Evolutionary conservation across 352 stramenopile species (phyloP), one percentile per base, ranked within the genome.

Genomic region (Blastocystis sp.): DNA sequence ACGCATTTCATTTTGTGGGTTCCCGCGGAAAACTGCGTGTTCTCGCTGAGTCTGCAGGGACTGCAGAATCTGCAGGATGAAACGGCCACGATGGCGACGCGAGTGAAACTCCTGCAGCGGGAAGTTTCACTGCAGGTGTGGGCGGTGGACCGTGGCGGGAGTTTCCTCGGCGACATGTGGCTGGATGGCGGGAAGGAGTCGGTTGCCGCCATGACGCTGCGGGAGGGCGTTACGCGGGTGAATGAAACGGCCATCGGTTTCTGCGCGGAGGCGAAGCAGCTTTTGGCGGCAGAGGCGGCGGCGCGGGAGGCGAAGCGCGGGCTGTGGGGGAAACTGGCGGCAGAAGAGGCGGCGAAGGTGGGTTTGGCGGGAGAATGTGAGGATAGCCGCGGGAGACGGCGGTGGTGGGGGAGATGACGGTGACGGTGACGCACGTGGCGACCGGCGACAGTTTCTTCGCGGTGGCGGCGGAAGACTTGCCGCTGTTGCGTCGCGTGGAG

Each of bases 11-110:
- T 97, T 88, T 79, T 98, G 7, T 94, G 94, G 69, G 91, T 99
- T 34, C 95, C 95, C 46, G 95, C 94, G 84, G 94, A 98, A 87
- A 98, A 99, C 89, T 97, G 93, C 89, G 91, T 94, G 73, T 91
- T 98, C 71, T 97, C 96, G 87, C 94, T 97, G 85, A 90, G 94
- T 6, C 86, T 97, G 48, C 91, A 92, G 0, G 93, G 92, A 38
- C 90, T 97, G 75, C 93, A 94, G 73, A 93, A 91, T 36, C 93
- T 94, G 36, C 92, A 92, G 16, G 92, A 96, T 59, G 93, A 94
- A 49, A 91, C 94, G 7, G 91, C 92, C 84, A 88, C 92, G 27
- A 96, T 94, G 73, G 92, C 92, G 24, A n/a, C n/a, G n/a, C n/a
- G n/a, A n/a, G n/a, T n/a, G n/a, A 92, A 93, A 85, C 91, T 92